Base-by-base conservation (phyloP, 2,329 filamentous ascomycete species). In the Ilyonectria sp. region DNA sequence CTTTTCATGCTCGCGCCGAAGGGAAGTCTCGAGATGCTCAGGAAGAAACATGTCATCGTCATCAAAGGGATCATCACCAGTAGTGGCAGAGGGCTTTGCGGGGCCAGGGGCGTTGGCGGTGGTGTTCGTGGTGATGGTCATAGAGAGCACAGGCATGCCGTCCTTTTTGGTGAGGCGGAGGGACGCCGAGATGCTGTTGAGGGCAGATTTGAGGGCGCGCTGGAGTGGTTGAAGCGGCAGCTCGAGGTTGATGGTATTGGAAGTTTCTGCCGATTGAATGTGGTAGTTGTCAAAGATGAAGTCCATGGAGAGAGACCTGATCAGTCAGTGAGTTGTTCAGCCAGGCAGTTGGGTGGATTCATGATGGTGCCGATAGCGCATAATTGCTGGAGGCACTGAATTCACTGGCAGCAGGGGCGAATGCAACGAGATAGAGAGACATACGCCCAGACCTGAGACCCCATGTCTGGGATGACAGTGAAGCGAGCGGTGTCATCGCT, bases 211-310 rank as follows among this genome's bases (percentile, higher is more conserved):
- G 65, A 99, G 90, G n/a, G 96, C 96, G 67, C 95, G 92, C 76
- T 96, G 93, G 23, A 99, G 90, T 2, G 93, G 92, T 15, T 90
- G 88, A n/a, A 98, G 90, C 29, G 96, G 94, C 1, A 99, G 89
- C 83, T 99, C 96, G 70, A 99, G 91, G 82, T 99, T 98, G 83
- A 99, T 98, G 60, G 94, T 93, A 82, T 97, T 97, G 80, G 90
- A 86, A 44, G 85, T 85, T 54, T 94, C 92, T 57, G 93, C 93
- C 56, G 95, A 97, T 79, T 97, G 92, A 73, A 98, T 91, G 60
- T 90, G 89, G 83, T 97, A 97, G 72, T 87, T 86, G 78, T 94
- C 88, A 80, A 99, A 98, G 75, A 99, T 94, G 74, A 94, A 91
- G 77, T 97, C 93, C 87, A 93, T 88, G 26, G 84, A 82, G 29